Evolutionary conservation across 106 monocot genomes (phyloP).

Genomic region (Acorus calamus): DNA sequence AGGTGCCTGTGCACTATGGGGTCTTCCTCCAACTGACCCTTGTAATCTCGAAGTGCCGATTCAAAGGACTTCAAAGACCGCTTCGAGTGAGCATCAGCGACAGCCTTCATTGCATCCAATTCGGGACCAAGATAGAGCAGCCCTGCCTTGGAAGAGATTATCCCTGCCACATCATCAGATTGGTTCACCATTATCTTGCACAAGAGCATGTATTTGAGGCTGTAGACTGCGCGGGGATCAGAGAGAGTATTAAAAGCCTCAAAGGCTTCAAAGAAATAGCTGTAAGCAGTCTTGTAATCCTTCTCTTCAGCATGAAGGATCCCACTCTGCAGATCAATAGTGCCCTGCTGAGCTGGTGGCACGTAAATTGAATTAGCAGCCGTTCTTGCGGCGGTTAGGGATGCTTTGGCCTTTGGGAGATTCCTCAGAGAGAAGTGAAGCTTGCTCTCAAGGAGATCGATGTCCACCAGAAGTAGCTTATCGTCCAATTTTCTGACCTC

Average conservation of each 20-base stretch:
- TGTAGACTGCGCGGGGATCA: constrained; percentile 70
- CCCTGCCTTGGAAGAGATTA: constrained; percentile 94
- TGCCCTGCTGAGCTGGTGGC: constrained; percentile 84
- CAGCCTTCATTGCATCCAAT: constrained; percentile 94
- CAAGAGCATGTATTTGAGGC: constrained; percentile 96
- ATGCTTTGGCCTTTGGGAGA: constrained; percentile 89
- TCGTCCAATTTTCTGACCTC: constrained; percentile 93
- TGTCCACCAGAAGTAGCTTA: constrained; percentile 83
- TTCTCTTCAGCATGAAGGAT: constrained; percentile 96
- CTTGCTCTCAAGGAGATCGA: constrained; percentile 87
- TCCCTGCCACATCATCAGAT: constrained; percentile 85
- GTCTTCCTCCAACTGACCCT: constrained; percentile 81
- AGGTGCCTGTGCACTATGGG: constrained; percentile 93
- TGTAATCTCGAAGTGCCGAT: constrained; percentile 63
- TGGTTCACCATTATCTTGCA: constrained; percentile 99
- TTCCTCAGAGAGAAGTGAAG: constrained; percentile 88
- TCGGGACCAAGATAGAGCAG: constrained; percentile 74
- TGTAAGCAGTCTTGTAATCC: constrained; percentile 93
- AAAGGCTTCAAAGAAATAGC: constrained; percentile 96
- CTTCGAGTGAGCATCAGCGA: constrained; percentile 81
- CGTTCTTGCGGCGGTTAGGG: constrained; percentile 86
- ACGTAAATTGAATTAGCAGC: constrained; percentile 96
- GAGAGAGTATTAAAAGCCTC: constrained; percentile 89
- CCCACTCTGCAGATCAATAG: constrained; percentile 86
- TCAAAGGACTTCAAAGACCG: constrained; percentile 78